Evolutionary conservation across 192 early-diverging fungal genomes (phyloP), one percentile per base, ranked within the genome.

Genomic region (Mortierella hygrophila): DNA sequence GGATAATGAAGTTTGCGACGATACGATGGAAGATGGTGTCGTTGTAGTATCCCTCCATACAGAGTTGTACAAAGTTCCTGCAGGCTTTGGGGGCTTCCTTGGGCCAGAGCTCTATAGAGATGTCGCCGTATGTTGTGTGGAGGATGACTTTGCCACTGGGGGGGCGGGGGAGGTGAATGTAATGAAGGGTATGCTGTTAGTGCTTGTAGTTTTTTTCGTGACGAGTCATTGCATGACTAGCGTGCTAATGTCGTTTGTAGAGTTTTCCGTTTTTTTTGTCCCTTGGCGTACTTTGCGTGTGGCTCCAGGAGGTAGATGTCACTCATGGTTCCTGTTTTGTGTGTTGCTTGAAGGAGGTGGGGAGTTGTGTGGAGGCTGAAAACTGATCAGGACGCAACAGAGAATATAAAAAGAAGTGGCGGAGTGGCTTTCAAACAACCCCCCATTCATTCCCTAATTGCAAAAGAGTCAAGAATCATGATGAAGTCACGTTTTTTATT

Each of bases 21-120:
- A 97, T 87, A 8, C 98, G 94, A 87, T 99, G 98, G 74, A 99
- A 98, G 21, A 97, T 94, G 9, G 96, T 97, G 46, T 90, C 86
- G 80, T 98, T 92, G 81, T 97, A 98, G 79, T 97, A 97, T 8
- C 97, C 94, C 82, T 99, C 97, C 75, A 97, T 76, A 74, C 95
- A 96, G 16, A 99, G 91, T 81, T 99, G 98, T 18, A 99, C 89
- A 92, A 99, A 99, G 88, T 99, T 99, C n/a, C 97, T 92, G 77
- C 94, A 94, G 15, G 98, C 94, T 75, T 95, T 95, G 1, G 98
- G 98, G 0, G 95, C 82, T 85, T 99, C 97, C 77, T 98, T 98
- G n/a, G 96, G 90, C 96, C 97, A 99, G 42, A 98, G 92, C 85
- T 98, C 97, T 26, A 99, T 93, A 41, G 97, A 95, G 40, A 99